Evolutionary conservation across 1,139 yeast genomes (phyloP), one percentile per base, ranked within the genome.

Genomic region (Protomyces inundatus): DNA sequence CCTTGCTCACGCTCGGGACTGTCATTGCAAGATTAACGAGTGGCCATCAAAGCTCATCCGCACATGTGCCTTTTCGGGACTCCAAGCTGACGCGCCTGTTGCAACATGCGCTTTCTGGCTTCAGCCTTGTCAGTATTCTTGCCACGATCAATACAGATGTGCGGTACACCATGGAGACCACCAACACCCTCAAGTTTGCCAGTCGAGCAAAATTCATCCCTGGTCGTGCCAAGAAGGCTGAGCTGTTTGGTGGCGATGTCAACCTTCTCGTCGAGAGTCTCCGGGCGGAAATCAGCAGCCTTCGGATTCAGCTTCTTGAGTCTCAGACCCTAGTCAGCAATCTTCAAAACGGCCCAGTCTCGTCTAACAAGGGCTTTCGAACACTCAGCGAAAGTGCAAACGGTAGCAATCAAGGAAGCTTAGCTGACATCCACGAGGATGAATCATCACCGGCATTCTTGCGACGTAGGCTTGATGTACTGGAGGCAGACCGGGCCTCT

Each of bases 21-120:
- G 97, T 91, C 16, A 90, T 91, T 64, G 84, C 95, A 40, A 85
- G 89, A 69, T 79, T 91, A 50, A 71, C 77, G 3, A 68, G 67
- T 9, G 70, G 52, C 61, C 68, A 36, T 53, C 67, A 61, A 50
- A 30, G 30, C 10, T 42, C 48, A n/a, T 51, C 57, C 14, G 73
- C 73, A 30, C 97, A 91, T 73, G 83, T 91, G 39, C 97, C 97
- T 0, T 91, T 89, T 74, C 80, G 98, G 73, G 98, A 91, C 73
- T 89, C 97, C 1, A 91, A 91, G 72, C 81, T 91, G 62, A 91
- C 98, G 0, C 78, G 98, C 66, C 76, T 91, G 50, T 76, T 91
- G 64, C 97, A 93, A 73, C 97, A 97, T 0, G 95, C 97, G 0
- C 79, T 91, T 51, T 87, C 95, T 36, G 98, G 98, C 0, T 82